Evolutionary conservation across 2,329 filamentous ascomycete genomes (phyloP).

Genomic region (Ciborinia camelliae): DNA sequence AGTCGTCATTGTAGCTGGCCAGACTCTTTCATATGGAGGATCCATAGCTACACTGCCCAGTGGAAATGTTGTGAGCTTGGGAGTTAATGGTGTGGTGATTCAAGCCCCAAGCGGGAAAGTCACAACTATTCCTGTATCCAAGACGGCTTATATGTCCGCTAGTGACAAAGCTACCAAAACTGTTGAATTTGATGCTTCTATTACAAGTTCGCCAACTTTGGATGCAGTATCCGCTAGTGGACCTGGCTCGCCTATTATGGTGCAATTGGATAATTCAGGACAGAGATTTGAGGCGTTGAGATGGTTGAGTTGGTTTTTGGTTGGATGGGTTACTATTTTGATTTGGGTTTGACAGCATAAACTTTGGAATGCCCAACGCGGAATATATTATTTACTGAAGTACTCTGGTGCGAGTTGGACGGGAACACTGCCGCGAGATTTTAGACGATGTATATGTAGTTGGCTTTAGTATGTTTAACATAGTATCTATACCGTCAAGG

Average conservation of each 20-base stretch:
- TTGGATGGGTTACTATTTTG: background rate
- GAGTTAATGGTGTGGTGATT: constrained; percentile 21
- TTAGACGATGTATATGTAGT: no score
- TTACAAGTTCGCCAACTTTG: background rate
- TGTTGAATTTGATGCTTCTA: background rate
- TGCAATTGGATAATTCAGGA: background rate
- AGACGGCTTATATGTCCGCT: background rate
- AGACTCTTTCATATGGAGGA: constrained; percentile 21
- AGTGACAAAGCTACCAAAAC: background rate
- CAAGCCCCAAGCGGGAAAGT: constrained; percentile 22
- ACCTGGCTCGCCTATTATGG: background rate
- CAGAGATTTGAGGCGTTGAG: background rate
- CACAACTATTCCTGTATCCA: constrained; percentile 10
- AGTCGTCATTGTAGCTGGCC: constrained; percentile 18
- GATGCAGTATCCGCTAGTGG: background rate
- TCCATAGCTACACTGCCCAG: constrained; percentile 21
- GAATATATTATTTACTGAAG: no score
- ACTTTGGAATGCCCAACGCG: no score
- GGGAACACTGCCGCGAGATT: no score
- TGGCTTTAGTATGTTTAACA: no score
- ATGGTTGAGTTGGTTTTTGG: background rate
- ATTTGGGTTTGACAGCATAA: no score
- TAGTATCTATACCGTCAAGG: no score
- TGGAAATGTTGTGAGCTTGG: constrained; percentile 19
- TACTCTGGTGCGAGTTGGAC: no score